Base-by-base conservation (phyloP, 257 asterid genomes). In the Penstemon davidsonii region DNA sequence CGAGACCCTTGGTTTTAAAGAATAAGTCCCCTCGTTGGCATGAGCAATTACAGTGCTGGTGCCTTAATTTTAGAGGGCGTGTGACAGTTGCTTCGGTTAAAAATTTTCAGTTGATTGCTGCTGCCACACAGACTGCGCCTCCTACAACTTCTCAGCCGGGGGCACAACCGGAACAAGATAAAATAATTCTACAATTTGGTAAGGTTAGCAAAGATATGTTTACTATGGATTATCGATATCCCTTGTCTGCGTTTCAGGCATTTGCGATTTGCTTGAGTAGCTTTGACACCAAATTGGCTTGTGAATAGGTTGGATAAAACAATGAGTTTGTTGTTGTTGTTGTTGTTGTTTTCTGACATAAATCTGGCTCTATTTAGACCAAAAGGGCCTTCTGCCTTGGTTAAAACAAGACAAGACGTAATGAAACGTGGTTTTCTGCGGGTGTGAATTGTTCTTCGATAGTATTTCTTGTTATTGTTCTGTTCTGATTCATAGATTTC, bases 201-300 rank as follows among this genome's bases (percentile, higher is more conserved):
- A 87, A 87, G 86, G 86, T 87, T 0, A 87, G 86, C 8, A 79
- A 87, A 51, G 95, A 87, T 52, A 78, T 81, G 84, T 87, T 87
- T 55, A 87, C 91, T 7, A 87, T 87, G 95, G 95, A 87, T 59
- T 87, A 87, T 60, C 73, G 91, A 4, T 87, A 85, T 49, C 95
- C 91, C 1, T 54, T 87, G 12, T 87, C 95, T 6, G 95, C 95
- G 0, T 85, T 85, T 73, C 91, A 87, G 79, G 95, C 95, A 12
- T 87, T 87, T 43, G 89, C 91, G 0, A 83, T 87, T 63, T 87
- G 95, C 80, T 74, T 87, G 80, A 87, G 95, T 71, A 87, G 90
- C 85, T 87, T 87, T 49, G 95, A 87, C 78, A 85, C 95, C 18
- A 87, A 87, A 76, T 74, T 87, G 85, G 95, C 95, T 53, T 87